Evolutionary conservation across 257 asterid species (phyloP), one percentile per base, ranked within the genome.

Genomic region (Solanum ossicruentum): DNA sequence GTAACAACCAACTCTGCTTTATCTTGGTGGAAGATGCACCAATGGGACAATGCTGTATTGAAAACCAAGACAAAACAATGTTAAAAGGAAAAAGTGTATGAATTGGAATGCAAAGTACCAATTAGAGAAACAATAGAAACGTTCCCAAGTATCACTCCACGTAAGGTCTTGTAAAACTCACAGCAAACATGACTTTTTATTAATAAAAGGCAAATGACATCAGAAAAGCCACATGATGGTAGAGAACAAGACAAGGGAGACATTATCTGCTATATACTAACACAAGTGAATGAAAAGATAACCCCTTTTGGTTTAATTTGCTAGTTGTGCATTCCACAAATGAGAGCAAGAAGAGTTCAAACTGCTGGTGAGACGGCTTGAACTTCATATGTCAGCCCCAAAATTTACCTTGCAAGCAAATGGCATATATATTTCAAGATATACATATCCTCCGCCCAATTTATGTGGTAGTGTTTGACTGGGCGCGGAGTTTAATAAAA

Each of bases 21-120:
- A 84, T 91, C 88, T 71, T 97, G 98, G 92, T 96, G 98, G 86
- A 95, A 93, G 84, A 96, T 95, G 87, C 99, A 96, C 99, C 99
- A 96, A 86, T 96, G 97, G 52, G 99, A 96, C 83, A 95, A 82
- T 82, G 98, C 99, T 96, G 88, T 82, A 83, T 26, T 57, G 63
- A 51, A 77, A 86, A 92, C 91, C 87, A 93, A 91, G 93, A 91
- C 73, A 83, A 83, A 88, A 21, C 55, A 54, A 51, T 60, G 39
- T 49, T 70, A 69, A 63, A 63, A 79, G 43, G 23, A 80, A 43
- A 63, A 71, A 52, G 41, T 23, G 60, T 51, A 51, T 8, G 82
- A 77, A 54, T 51, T 77, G 41, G 82, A 61, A 49, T 26, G 43
- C n/a, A 15, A 49, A 52, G 49, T 52, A 52, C 49, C 83, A 54